These are phyloP conservation scores for Rosa chinensis DNA, from an alignment of 306 rosid genomes.

Conservation along the genomic window DNA sequence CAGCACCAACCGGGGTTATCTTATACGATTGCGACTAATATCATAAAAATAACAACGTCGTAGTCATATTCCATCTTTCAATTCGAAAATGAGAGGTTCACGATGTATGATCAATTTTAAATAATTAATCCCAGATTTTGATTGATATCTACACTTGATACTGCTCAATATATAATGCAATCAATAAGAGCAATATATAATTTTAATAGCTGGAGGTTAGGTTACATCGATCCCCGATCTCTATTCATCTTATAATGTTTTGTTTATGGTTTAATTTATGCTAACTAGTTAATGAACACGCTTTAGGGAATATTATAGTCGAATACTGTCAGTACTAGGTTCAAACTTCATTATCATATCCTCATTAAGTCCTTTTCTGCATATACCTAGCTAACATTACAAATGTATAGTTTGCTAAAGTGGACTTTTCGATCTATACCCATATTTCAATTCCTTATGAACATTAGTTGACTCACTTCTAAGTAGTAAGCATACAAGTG, in stretches of 20 bases:
- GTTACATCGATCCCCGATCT: background rate
- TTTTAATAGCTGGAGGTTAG: background rate
- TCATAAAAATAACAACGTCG: background rate
- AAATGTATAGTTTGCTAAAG: background rate
- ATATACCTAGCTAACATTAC: background rate
- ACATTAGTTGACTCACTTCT: background rate
- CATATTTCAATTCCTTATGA: background rate
- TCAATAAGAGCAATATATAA: background rate
- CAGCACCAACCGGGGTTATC: background rate
- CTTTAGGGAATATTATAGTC: background rate
- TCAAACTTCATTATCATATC: background rate
- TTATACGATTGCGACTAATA: background rate
- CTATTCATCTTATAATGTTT: background rate
- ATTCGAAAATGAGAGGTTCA: background rate
- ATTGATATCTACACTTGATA: background rate
- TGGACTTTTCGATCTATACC: background rate
- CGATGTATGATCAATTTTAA: background rate
- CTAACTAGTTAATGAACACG: background rate
- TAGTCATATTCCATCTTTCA: background rate
- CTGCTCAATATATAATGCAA: background rate
- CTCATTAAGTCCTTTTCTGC: background rate
- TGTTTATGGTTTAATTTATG: background rate
- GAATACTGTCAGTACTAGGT: background rate
- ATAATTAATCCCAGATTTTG: background rate
- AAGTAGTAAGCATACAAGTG: too few relatives aligned